phyloP scores from a whole-genome alignment of 495 filamentous ascomycete species.

The Podospora appendiculata region DNA sequence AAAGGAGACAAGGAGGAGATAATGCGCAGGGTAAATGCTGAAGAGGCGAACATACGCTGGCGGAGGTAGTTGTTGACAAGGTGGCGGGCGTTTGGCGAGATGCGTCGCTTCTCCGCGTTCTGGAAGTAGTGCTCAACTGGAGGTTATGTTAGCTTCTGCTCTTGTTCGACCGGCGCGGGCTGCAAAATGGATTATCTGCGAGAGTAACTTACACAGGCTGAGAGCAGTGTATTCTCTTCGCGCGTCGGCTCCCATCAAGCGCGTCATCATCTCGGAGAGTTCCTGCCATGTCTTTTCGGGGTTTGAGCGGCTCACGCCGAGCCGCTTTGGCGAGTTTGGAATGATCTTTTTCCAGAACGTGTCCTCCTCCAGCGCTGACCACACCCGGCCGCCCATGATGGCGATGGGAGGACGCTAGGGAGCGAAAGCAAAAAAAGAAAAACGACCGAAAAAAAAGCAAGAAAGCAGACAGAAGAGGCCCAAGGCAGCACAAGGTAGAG shows the following conservation, averaged over 20 bases:
- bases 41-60: too few relatives aligned
- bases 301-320: conserved; percentile 16
- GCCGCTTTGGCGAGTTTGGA: conserved; percentile 27
- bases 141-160: conserved; percentile 8
- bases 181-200: not conserved
- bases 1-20: too few relatives aligned
- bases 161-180: not conserved
- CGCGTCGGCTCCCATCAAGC: conserved; percentile 14
- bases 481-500: too few relatives aligned
- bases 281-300: conserved; percentile 22
- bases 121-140: conserved; percentile 42
- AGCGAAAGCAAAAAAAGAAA: too few relatives aligned
- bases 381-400: conserved; percentile 36
- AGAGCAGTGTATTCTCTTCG: conserved; percentile 27
- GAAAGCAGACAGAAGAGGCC: too few relatives aligned
- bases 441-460: too few relatives aligned
- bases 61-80: not conserved
- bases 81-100: conserved; percentile 22
- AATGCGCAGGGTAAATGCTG: too few relatives aligned
- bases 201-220: conserved; percentile 28
- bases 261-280: conserved; percentile 24
- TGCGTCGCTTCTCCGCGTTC: conserved; percentile 22
- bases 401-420: not conserved
- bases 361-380: conserved; percentile 30
- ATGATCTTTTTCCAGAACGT: conserved; percentile 34